Conservation (phyloP, 257 asterid genomes). For the Solanum bukasovii region DNA sequence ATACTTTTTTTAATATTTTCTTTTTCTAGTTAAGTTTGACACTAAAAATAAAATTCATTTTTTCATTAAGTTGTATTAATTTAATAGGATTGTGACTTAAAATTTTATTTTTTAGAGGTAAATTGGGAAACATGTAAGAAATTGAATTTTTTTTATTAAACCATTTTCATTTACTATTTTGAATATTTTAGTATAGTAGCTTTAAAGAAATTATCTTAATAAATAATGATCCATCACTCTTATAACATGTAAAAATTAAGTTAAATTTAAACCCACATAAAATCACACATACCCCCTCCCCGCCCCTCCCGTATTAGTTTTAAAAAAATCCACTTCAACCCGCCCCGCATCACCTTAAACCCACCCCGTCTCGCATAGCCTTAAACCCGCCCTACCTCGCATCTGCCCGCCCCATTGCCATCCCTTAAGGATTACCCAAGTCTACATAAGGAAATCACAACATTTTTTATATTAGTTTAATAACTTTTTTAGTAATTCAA, state of each 20-base stretch:
- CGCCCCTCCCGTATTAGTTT: too few relatives aligned
- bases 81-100: too few relatives aligned
- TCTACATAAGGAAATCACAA: neutral
- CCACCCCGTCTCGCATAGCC: neutral
- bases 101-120: neutral
- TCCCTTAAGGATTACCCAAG: neutral
- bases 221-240: neutral
- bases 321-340: too few relatives aligned
- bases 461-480: neutral
- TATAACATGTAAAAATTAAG: neutral
- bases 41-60: neutral
- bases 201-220: neutral
- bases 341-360: neutral
- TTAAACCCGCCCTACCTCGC: neutral
- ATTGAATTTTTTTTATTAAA: too few relatives aligned
- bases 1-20: neutral
- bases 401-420: neutral
- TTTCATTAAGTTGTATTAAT: neutral
- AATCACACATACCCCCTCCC: neutral
- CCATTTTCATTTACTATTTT: neutral
- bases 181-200: neutral
- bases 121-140: neutral
- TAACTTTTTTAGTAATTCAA: neutral
- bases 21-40: neutral
- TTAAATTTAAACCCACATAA: neutral